Evolutionary conservation across 2,329 filamentous ascomycete genomes (phyloP).

Genomic region (Pseudogymnoascus destructans): DNA sequence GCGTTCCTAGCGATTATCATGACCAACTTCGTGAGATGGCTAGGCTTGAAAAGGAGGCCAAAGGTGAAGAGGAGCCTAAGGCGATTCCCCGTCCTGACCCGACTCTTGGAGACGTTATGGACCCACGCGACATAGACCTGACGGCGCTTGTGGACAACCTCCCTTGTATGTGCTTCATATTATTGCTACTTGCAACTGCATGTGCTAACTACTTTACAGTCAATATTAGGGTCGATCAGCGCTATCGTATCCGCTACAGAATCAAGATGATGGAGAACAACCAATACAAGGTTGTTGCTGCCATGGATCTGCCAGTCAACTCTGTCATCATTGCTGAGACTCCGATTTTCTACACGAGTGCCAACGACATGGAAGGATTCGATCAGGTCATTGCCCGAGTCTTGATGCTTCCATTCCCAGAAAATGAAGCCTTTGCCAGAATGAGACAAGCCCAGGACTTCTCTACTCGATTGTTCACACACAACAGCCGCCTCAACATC

Average conservation of each 20-base stretch:
- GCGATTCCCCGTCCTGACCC: background rate
- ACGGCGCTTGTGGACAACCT: background rate
- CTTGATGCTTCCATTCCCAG: background rate
- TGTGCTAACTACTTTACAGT: background rate
- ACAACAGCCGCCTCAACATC: background rate
- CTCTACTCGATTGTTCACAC: background rate
- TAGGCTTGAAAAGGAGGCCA: background rate
- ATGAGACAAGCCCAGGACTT: background rate
- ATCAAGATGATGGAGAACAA: constrained; percentile 1
- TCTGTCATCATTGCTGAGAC: background rate
- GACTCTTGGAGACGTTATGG: background rate
- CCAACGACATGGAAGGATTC: background rate
- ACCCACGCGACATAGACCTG: background rate
- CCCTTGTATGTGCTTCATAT: background rate
- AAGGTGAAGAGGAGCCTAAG: background rate
- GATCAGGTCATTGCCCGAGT: background rate
- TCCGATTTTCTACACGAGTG: background rate
- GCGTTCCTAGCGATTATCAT: background rate
- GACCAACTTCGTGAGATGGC: background rate
- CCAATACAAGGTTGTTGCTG: constrained; percentile 5
- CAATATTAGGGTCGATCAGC: background rate
- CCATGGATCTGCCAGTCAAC: background rate
- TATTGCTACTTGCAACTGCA: background rate
- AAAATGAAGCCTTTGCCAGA: background rate
- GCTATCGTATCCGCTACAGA: background rate